These are phyloP conservation scores for Metschnikowia noctiluminum DNA, from an alignment of 805 yeast species.

Conservation along the genomic window DNA sequence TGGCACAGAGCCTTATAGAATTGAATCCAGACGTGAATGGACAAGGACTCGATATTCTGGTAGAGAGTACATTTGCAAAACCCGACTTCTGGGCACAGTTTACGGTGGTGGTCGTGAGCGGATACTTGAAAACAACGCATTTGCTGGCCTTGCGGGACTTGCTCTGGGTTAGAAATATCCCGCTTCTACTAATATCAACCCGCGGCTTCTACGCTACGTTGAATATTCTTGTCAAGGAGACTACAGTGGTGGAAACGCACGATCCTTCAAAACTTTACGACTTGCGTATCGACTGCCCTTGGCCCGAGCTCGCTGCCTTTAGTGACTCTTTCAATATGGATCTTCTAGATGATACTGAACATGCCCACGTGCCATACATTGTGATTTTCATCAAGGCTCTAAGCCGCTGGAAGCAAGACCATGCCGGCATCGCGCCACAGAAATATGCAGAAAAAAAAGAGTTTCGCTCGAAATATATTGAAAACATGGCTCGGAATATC, in stretches of 20 bases:
- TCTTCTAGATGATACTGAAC: slow-evolving; percentile 39
- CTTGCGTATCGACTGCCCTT: slow-evolving; percentile 63
- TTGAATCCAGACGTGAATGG: slow-evolving; percentile 60
- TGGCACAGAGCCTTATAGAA: slow-evolving; percentile 44
- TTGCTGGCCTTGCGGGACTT: slow-evolving; percentile 29
- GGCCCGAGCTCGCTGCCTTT: slow-evolving; percentile 60
- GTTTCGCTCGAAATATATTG: slow-evolving; percentile 34
- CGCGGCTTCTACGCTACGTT: slow-evolving; percentile 67
- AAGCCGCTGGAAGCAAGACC: slow-evolving; percentile 37
- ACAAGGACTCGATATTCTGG: slow-evolving; percentile 15
- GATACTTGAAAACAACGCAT: slow-evolving; percentile 18
- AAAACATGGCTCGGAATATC: slow-evolving; percentile 40
- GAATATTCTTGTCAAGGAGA: slow-evolving; percentile 50
- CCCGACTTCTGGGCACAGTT: slow-evolving; percentile 45
- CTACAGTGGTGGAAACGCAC: slow-evolving; percentile 67
- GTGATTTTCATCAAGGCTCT: slow-evolving; percentile 57
- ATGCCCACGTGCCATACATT: slow-evolving; percentile 67
- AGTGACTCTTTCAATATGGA: slow-evolving; percentile 51
- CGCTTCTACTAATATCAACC: slow-evolving; percentile 50
- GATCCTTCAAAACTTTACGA: slow-evolving; percentile 66
- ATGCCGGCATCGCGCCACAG: slow-evolving; percentile 30
- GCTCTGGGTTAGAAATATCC: slow-evolving; percentile 47
- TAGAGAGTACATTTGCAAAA: slow-evolving; percentile 11
- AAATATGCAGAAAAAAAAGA: slow-evolving; percentile 39
- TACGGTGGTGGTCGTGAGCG: slow-evolving; percentile 46